phyloP scores from a whole-genome alignment of 495 filamentous ascomycete genomes.

The Tuber aestivum region DNA sequence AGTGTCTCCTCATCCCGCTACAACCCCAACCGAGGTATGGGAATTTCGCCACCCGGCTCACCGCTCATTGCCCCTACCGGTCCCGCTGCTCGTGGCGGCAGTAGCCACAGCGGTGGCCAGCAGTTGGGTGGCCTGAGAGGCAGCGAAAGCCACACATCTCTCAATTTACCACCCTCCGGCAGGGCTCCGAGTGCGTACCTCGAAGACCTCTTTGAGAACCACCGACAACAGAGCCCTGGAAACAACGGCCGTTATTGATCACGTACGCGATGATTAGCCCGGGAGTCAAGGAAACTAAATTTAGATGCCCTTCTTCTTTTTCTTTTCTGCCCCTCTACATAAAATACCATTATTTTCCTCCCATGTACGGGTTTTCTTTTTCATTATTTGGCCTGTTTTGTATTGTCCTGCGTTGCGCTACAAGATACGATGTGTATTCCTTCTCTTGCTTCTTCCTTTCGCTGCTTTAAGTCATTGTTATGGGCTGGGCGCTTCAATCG shows the following conservation, averaged over 20 bases:
- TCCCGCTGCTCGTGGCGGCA: slow-evolving; percentile 16
- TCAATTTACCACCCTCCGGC: slow-evolving; percentile 63
- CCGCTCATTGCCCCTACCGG: slow-evolving; percentile 47
- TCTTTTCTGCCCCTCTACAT: not conserved
- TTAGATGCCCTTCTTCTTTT: slow-evolving; percentile 6
- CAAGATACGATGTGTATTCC: not conserved
- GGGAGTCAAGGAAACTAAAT: not conserved
- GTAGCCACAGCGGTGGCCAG: slow-evolving; percentile 42
- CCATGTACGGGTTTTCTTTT: not conserved
- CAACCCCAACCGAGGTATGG: slow-evolving; percentile 47
- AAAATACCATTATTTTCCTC: not conserved
- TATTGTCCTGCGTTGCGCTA: not conserved
- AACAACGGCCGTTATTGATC: slow-evolving; percentile 17
- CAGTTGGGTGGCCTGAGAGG: slow-evolving; percentile 44
- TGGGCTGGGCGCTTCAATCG: slow-evolving; percentile 17
- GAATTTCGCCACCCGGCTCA: slow-evolving; percentile 61
- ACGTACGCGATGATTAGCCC: not conserved
- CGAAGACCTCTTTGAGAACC: slow-evolving; percentile 82
- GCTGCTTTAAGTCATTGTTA: not conserved
- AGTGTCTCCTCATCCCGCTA: slow-evolving; percentile 48
- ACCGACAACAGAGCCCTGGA: slow-evolving; percentile 39
- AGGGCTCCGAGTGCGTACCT: slow-evolving; percentile 86
- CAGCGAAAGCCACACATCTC: slow-evolving; percentile 60
- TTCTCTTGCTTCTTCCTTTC: not conserved
- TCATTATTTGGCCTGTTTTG: slow-evolving; percentile 1